These are phyloP conservation scores for Leptographium galeiforme DNA, from an alignment of 2,329 filamentous ascomycete species.

Conservation along the genomic window DNA sequence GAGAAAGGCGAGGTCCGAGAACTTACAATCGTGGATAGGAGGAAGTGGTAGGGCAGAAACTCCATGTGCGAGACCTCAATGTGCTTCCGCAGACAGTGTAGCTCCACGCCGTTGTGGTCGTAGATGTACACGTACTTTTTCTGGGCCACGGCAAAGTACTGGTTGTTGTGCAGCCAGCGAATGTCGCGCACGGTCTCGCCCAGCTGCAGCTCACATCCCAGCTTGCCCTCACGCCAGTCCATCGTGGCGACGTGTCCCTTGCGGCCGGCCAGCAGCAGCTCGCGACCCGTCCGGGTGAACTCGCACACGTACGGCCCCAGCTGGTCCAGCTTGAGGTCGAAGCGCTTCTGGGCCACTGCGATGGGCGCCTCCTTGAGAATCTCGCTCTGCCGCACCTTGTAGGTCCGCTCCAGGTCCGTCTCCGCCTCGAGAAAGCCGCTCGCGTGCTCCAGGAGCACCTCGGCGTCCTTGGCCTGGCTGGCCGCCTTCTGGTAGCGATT, in stretches of 20 bases:
- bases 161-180: conserved; percentile 88
- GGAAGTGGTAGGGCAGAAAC: conserved; percentile 91
- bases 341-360: conserved; percentile 82
- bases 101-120: conserved; percentile 76
- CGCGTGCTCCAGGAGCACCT: conserved; percentile 82
- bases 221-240: conserved; percentile 87
- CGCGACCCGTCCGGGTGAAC: conserved; percentile 79
- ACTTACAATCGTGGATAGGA: conserved; percentile 72
- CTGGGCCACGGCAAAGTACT: conserved; percentile 88
- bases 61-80: conserved; percentile 87
- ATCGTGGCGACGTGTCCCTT: conserved; percentile 94
- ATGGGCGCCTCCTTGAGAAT: conserved; percentile 62
- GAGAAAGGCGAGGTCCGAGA: too few species aligned
- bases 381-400: conserved; percentile 81
- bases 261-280: conserved; percentile 71
- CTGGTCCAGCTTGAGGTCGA: conserved; percentile 71
- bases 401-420: conserved; percentile 77
- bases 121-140: conserved; percentile 98
- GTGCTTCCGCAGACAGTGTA: conserved; percentile 84
- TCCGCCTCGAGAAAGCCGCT: conserved; percentile 81
- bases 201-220: conserved; percentile 77
- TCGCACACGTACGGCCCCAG: conserved; percentile 81
- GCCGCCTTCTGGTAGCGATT: conserved; percentile 69
- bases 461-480: conserved; percentile 81
- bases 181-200: conserved; percentile 82